These are phyloP conservation scores for Blastobotrys ciferrii DNA, from an alignment of 1,139 yeast species.

Conservation along the genomic window DNA sequence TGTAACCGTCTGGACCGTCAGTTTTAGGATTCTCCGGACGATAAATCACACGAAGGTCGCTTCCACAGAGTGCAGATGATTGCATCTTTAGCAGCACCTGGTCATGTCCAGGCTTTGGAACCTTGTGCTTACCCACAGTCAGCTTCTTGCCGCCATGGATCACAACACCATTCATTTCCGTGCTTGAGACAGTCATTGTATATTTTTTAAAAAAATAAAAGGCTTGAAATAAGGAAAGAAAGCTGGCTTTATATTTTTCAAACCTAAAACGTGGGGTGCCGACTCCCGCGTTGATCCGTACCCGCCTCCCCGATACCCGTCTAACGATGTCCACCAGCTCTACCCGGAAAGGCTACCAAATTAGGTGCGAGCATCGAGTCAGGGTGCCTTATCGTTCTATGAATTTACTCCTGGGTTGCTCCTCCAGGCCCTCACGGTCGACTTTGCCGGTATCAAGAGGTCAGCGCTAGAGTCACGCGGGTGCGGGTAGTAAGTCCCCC, in stretches of 20 bases:
- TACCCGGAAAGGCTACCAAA: no score
- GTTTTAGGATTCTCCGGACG: constrained; percentile 17
- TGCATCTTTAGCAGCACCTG: constrained; percentile 23
- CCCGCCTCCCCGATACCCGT: not conserved
- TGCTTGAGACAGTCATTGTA: not conserved
- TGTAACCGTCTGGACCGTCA: constrained; percentile 20
- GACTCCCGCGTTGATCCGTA: not conserved
- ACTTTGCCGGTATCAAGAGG: no score
- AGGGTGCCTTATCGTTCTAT: no score
- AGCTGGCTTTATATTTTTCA: not conserved
- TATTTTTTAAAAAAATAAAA: no score
- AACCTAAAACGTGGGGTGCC: not conserved
- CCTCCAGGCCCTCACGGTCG: no score
- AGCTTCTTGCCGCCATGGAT: constrained; percentile 17
- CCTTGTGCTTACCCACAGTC: constrained; percentile 11
- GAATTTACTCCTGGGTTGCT: no score
- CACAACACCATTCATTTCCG: constrained; percentile 18
- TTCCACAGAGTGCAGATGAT: constrained; percentile 20
- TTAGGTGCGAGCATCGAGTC: no score
- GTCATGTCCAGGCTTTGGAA: constrained; percentile 18
- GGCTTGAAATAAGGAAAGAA: no score
- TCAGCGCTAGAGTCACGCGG: no score
- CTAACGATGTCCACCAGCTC: not conserved
- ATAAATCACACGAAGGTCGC: constrained; percentile 19
- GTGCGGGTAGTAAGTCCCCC: no score